Conservation (phyloP, 2,329 filamentous ascomycete species). For the Myriosclerotinia scirpicola region DNA sequence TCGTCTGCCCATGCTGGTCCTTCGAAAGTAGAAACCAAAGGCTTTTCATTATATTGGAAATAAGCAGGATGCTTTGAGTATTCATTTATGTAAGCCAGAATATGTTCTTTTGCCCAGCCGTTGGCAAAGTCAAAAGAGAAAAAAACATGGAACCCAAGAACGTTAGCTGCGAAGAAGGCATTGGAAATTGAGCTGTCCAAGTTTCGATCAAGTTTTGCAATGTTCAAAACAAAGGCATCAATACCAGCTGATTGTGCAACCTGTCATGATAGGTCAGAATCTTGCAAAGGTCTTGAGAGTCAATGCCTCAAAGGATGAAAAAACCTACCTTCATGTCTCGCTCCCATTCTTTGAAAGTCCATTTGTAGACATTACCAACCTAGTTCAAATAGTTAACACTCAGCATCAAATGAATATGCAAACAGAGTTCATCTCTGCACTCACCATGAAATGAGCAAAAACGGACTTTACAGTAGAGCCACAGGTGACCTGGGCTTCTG, state of each 20-base stretch:
- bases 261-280: not conserved
- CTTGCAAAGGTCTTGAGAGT: not conserved
- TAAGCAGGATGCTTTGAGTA: not conserved
- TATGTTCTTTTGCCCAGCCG: not conserved
- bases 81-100: not conserved
- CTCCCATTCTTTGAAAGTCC: not conserved
- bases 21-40: conserved; percentile 15
- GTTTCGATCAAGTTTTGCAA: not conserved
- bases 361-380: conserved; percentile 6
- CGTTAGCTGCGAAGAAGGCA: not conserved
- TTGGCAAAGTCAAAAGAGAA: conserved; percentile 1
- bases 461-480: not conserved
- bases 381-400: not conserved
- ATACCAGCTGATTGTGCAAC: not conserved
- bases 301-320: not conserved
- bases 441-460: conserved; percentile 15
- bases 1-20: not conserved
- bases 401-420: not conserved
- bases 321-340: conserved; percentile 4
- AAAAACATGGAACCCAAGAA: not conserved
- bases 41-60: not conserved
- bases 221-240: conserved; percentile 1
- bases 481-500: not conserved
- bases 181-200: not conserved
- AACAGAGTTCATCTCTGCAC: not conserved